phyloP scores from a whole-genome alignment of 225 moss, liverwort and hornwort species.

The Antitrichia curtipendula region DNA sequence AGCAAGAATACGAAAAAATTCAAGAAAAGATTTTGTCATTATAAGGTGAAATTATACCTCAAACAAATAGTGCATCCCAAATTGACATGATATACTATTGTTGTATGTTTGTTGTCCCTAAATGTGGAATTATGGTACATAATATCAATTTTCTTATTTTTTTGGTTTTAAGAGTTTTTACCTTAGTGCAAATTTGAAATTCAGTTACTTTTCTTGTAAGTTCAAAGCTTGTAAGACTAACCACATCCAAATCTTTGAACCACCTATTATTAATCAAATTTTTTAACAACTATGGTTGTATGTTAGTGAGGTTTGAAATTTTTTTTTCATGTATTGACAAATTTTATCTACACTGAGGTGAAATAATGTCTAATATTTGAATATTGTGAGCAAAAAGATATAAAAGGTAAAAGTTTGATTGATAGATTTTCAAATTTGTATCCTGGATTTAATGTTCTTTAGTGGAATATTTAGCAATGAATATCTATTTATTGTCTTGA shows the following conservation, averaged over 20 bases:
- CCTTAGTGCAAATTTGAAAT: background rate
- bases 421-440: background rate
- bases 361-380: background rate
- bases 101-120: background rate
- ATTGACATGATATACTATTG: background rate
- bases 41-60: background rate
- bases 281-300: too few relatives aligned
- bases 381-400: background rate
- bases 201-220: background rate
- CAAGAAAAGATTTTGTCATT: background rate
- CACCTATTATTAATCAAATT: background rate
- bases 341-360: background rate
- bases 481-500: background rate
- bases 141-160: background rate
- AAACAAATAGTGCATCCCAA: background rate
- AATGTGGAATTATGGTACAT: background rate
- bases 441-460: background rate
- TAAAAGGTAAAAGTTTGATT: background rate
- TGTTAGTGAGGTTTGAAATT: too few relatives aligned
- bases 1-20: background rate
- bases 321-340: accelerated
- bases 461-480: background rate
- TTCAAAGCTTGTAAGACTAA: background rate
- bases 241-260: background rate
- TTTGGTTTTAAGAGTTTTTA: background rate